Conservation (phyloP, 1,284 basidiomycete species). For the Hemileia vastatrix region DNA sequence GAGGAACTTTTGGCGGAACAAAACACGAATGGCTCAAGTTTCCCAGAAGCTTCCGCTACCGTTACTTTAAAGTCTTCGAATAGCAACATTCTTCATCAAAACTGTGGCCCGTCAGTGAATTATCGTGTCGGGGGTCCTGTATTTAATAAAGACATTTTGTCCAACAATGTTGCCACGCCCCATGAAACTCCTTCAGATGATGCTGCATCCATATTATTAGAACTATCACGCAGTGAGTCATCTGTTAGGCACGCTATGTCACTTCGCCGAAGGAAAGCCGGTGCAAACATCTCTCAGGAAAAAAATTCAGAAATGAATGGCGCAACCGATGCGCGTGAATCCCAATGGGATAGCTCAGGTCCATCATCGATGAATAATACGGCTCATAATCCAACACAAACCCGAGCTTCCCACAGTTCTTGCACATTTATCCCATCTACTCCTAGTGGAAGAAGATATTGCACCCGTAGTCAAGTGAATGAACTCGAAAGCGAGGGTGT, state of each 20-base stretch:
- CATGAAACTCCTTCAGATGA: constrained; percentile 10
- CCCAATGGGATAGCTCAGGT: too few species aligned
- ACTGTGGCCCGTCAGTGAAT: neutral
- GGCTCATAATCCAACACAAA: neutral
- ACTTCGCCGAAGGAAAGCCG: constrained; percentile 14
- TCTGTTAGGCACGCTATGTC: constrained; percentile 20
- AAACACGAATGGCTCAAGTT: neutral
- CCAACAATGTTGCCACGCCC: neutral
- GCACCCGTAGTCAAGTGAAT: constrained; percentile 17
- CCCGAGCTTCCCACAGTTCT: neutral
- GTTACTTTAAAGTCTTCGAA: neutral
- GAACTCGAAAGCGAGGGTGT: too few species aligned
- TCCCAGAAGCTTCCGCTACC: neutral
- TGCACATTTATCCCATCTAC: neutral
- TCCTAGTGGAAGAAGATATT: constrained; percentile 7
- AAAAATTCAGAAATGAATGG: too few species aligned
- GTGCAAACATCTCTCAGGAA: too few species aligned
- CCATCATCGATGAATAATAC: neutral
- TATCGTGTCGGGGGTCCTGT: neutral
- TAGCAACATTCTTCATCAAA: too few species aligned
- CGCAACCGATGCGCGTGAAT: too few species aligned
- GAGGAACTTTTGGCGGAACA: neutral
- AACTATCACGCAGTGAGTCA: constrained; percentile 15
- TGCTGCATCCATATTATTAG: constrained; percentile 19
- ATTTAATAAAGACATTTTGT: neutral